Evolutionary conservation across 352 stramenopile genomes (phyloP), one percentile per base, ranked within the genome.

Genomic region (Globisporangium cystogenes): DNA sequence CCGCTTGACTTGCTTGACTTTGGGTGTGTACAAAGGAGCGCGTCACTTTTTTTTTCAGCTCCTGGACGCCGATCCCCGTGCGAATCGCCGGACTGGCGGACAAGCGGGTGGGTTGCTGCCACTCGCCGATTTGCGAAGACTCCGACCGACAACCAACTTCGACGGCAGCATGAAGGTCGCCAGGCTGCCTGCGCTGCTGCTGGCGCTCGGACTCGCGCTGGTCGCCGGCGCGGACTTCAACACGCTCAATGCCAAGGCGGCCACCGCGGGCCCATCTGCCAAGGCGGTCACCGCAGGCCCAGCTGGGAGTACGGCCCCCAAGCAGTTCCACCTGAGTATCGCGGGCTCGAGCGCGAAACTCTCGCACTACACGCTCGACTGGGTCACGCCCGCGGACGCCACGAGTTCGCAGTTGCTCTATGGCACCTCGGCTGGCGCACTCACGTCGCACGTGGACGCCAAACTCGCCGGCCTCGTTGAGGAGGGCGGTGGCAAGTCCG

Each of bases 271-370:
- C 26, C 26, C 3, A 5, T 29, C 26, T 29, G n/a, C n/a, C 26
- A 29, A 40, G 27, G 23, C 26, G 31, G 31, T 3, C 7, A 24
- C 11, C 1, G 33, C n/a, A n/a, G n/a, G n/a, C n/a, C n/a, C n/a
- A n/a, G n/a, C n/a, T n/a, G n/a, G n/a, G n/a, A 5, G 45, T 20
- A 15, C 27, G 18, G 23, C 23, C 44, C 11, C 12, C 11, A 26
- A n/a, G 2, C 79, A 90, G 59, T 90, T 86, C 61, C 79, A 90
- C 54, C 64, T 90, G 46, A 88, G 71, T 41, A 51, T 88, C 47
- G 73, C 82, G 0, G 57, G 68, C 21, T 55, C 40, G 47, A 72
- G 62, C 62, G 56, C 36, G 26, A 63, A 43, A 16, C 27, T 50
- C 1, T 37, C 72, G 37, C 62, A 81, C 53, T 90, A 87, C 64